Evolutionary conservation across 1,284 basidiomycete genomes (phyloP).

Genomic region (Sanghuangporus weigelae): DNA sequence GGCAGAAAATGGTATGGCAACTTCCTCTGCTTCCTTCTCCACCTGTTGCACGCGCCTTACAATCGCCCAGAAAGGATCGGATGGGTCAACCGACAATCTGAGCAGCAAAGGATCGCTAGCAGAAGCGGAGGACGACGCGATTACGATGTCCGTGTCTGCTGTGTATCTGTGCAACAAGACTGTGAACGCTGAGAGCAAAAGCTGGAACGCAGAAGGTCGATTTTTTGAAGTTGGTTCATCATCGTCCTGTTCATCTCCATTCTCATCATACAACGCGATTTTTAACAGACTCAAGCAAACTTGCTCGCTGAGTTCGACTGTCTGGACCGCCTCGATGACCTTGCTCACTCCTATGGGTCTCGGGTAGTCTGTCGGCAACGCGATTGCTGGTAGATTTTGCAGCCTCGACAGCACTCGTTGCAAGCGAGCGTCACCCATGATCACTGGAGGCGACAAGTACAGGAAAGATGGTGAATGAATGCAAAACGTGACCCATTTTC

Average conservation of each 20-base stretch:
- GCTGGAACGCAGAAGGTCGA: constrained; percentile 83
- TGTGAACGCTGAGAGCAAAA: constrained; percentile 87
- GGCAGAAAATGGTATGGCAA: constrained; percentile 80
- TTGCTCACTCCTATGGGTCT: constrained; percentile 70
- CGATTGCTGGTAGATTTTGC: constrained; percentile 82
- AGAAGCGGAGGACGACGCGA: constrained; percentile 85
- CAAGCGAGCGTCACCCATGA: constrained; percentile 38
- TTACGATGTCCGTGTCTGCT: constrained; percentile 90
- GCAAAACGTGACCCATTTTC: not conserved
- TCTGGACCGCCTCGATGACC: constrained; percentile 75
- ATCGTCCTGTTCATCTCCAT: constrained; percentile 47
- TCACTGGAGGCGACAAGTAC: not conserved
- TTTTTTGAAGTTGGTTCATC: constrained; percentile 37
- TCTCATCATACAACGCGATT: constrained; percentile 67
- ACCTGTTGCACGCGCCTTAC: constrained; percentile 83
- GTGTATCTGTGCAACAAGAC: constrained; percentile 94
- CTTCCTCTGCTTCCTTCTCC: constrained; percentile 80
- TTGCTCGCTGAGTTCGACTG: constrained; percentile 60
- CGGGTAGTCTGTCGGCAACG: constrained; percentile 96
- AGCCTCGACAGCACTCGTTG: constrained; percentile 55
- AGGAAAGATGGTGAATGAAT: not conserved
- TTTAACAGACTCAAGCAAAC: constrained; percentile 70
- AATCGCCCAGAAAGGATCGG: constrained; percentile 89
- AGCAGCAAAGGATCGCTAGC: constrained; percentile 80
- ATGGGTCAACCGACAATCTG: constrained; percentile 79